Percentiles rank a stretch among this genome's conserved stretches.
Conservation (phyloP, 1,139 yeast species). For the Meyerozyma smithsonii region DNA sequence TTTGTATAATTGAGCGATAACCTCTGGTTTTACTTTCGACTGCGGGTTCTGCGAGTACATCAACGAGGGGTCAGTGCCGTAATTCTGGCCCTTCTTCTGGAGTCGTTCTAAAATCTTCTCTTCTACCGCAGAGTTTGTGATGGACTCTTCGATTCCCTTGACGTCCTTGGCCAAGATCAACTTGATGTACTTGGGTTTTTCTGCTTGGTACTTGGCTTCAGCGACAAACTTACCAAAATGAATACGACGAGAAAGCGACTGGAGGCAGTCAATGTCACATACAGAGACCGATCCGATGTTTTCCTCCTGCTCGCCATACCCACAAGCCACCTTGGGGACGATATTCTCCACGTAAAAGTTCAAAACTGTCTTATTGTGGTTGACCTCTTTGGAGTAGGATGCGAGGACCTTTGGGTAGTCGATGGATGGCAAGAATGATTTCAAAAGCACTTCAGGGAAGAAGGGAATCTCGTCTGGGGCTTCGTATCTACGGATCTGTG, state of each 20-base stretch:
- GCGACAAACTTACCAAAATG: constrained; percentile 98
- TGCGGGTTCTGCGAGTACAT: constrained; percentile 63
- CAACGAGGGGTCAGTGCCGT: constrained; percentile 85
- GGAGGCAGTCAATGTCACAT: constrained; percentile 81
- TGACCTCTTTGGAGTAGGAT: constrained; percentile 65
- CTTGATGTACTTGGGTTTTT: constrained; percentile 57
- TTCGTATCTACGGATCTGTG: constrained; percentile 83
- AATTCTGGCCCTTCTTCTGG: constrained; percentile 72
- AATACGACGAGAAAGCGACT: constrained; percentile 86
- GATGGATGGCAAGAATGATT: constrained; percentile 72
- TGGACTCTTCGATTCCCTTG: constrained; percentile 70
- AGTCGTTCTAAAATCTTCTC: constrained; percentile 75
- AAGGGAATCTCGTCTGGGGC: constrained; percentile 96
- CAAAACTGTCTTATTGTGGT: constrained; percentile 68
- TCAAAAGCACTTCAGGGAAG: constrained; percentile 62
- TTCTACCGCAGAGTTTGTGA: constrained; percentile 86
- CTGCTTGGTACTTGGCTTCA: constrained; percentile 79
- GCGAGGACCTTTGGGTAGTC: constrained; percentile 79
- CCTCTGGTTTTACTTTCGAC: constrained; percentile 76
- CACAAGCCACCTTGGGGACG: constrained; percentile 69
- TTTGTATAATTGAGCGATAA: constrained; percentile 76
- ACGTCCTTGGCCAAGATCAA: constrained; percentile 64
- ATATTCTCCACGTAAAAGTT: constrained; percentile 63
- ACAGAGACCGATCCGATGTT: constrained; percentile 84
- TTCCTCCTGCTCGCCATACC: constrained; percentile 72